Evolutionary conservation across 2,329 filamentous ascomycete genomes (phyloP), one percentile per base, ranked within the genome.

Genomic region (Cercospora janseana): DNA sequence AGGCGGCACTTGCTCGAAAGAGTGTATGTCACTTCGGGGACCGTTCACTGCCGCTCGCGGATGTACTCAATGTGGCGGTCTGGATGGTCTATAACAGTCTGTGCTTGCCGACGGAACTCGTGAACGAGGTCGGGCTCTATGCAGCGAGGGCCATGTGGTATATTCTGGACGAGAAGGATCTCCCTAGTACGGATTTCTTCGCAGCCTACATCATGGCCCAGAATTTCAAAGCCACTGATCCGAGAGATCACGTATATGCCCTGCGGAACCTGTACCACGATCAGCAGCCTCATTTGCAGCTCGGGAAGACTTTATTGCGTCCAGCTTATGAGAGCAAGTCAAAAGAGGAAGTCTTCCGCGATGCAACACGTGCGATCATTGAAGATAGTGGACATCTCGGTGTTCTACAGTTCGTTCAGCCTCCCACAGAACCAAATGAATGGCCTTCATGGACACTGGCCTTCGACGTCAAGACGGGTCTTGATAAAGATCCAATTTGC

Each of bases 351-450:
- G 29, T 46, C 5, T 46, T 34, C 12, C 27, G 27, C 10, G 42
- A 46, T 10, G 42, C 42, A 1, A 46, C 42, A 23, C 12, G 42
- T 16, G 42, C 18, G 3, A 32, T 46, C 20, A 46, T 46, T 2
- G 42, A 26, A 0, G 15, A 12, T 3, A 12, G 15, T 1, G n/a
- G 28, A 16, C 3, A 28, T 12, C 26, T 29, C 5, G 18, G 16
- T 13, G 28, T 34, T 4, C 12, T 46, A 7, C 29, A 46, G n/a
- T n/a, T n/a, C n/a, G n/a, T n/a, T n/a, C n/a, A n/a, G n/a, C n/a
- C n/a, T n/a, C n/a, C n/a, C n/a, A n/a, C n/a, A n/a, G n/a, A n/a
- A n/a, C n/a, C n/a, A n/a, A n/a, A n/a, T n/a, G n/a, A n/a, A n/a
- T n/a, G n/a, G n/a, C n/a, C n/a, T n/a, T n/a, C n/a, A n/a, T n/a